Base-by-base conservation (phyloP, 78 protist species). In the Dictyostelium capitatum region DNA sequence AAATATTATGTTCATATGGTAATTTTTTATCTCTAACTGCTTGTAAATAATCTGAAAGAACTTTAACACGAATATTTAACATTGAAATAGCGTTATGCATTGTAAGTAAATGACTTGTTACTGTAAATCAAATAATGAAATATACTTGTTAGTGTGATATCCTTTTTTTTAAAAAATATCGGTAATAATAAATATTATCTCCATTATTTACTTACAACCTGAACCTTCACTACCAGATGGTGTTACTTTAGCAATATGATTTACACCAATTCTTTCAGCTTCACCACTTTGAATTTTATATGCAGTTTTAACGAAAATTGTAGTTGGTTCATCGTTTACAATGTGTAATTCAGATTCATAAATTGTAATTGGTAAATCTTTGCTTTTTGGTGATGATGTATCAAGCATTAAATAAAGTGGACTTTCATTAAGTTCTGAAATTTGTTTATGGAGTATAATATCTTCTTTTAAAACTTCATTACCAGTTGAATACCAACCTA, bases 401-500 rank as follows among this genome's bases (percentile, higher is more conserved):
- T 95, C 97, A 9, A 96, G 65, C 85, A 73, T 47, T 50, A 96
- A 82, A 79, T 82, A 96, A 46, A 96, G 70, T 70, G 96, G 96
- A 30, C 67, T 43, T 56, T 96, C 97, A 70, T 90, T 95, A 23
- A 95, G 37, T 53, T 95, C 94, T 74, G 69, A 30, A 25, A 95
- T 51, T 56, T 79, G 84, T 69, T 94, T 94, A 46, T 95, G 97
- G 51, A 95, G 25, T 14, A 54, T 23, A 8, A 95, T 0, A 70
- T 96, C 98, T 9, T 59, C 80, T 8, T 67, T 54, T 1, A 64
- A 62, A 17, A 90, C 79, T 23, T 73, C 32, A 2, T 47, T n/a
- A 54, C 97, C 97, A 19, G 97, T 93, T 15, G 98, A 84, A 43
- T 96, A 96, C 96, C 96, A 96, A 32, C 98, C 98, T 19, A 96